Evolutionary conservation across 768 basidiomycete genomes (phyloP), one percentile per base, ranked within the genome.

Genomic region (Macrocybe gigantea): DNA sequence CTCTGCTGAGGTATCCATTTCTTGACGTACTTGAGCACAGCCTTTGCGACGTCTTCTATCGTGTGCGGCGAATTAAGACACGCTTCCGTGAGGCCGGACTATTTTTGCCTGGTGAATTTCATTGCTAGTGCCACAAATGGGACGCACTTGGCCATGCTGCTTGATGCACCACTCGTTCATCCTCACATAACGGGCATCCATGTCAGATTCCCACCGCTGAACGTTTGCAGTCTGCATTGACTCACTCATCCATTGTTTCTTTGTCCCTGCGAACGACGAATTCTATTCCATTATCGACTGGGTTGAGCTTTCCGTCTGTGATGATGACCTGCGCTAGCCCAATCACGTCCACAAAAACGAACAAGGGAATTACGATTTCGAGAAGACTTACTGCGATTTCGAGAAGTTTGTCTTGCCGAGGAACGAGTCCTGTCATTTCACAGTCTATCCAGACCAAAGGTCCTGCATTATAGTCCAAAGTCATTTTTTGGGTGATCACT

Each of bases 141-240:
- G 42, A 63, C 78, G 51, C 53, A 88, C 90, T 59, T 72, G 66
- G 33, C 82, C 85, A 54, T 96, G 93, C 51, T 92, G 89, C 5
- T 77, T 76, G 30, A 69, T 81, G 64, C 93, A 96, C 93, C 93
- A 96, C 52, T 82, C 73, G 50, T 80, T 76, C 93, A 96, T 96
- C 12, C 89, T 22, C 22, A 4, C 22, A 4, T 22, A 22, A 22
- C 22, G 22, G 22, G 22, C 22, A 1, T 22, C 4, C 22, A 22
- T 93, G 53, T 31, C 41, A 33, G 53, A 41, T 34, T 5, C 30
- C 33, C 36, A 22, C 22, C 32, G 48, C 48, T 33, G 45, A 44
- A 41, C 9, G 42, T 40, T 39, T 41, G 43, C 32, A 14, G 35
- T 7, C 32, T 12, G 31, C 8, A 45, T 35, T 2, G 7, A 59